These are phyloP conservation scores for Prunus mongolica DNA, from an alignment of 306 rosid genomes.

Conservation along the genomic window DNA sequence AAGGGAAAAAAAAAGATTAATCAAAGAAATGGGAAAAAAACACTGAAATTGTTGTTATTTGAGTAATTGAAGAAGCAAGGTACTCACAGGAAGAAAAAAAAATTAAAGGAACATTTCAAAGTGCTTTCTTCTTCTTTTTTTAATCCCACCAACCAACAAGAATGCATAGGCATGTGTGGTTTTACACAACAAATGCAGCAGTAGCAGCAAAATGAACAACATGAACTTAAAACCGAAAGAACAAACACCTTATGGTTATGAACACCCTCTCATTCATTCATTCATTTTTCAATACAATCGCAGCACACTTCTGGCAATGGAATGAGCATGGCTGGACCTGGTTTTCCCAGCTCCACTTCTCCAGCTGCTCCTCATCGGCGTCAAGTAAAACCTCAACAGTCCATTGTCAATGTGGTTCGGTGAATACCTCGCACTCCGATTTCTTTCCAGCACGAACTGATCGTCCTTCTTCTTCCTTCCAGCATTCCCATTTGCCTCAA, in stretches of 20 bases:
- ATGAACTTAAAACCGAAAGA: conserved; percentile 41
- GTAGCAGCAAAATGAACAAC: conserved; percentile 36
- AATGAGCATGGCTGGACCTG: conserved; percentile 81
- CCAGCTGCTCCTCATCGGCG: conserved; percentile 78
- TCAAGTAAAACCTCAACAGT: conserved; percentile 61
- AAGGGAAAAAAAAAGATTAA: conserved; percentile 12
- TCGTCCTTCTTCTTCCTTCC: conserved; percentile 65
- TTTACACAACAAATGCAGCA: conserved; percentile 71
- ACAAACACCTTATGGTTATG: conserved; percentile 26
- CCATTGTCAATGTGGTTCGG: conserved; percentile 72
- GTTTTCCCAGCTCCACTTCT: conserved; percentile 59
- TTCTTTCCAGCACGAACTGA: conserved; percentile 81
- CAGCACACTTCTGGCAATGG: conserved; percentile 93
- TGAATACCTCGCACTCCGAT: conserved; percentile 78
- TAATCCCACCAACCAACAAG: conserved; percentile 69
- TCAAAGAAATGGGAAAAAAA: conserved; percentile 2
- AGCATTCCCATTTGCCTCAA: conserved; percentile 27
- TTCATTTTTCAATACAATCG: conserved; percentile 58
- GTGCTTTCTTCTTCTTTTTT: conserved; percentile 35
- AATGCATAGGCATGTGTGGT: conserved; percentile 72
- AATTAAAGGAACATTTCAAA: conserved; percentile 37
- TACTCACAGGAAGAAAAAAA: conserved; percentile 33
- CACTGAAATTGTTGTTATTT: conserved; percentile 49
- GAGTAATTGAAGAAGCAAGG: conserved; percentile 45
- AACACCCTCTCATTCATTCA: conserved; percentile 8